Conservation (phyloP, 2,329 filamentous ascomycete genomes). For the Diaporthe citri region DNA sequence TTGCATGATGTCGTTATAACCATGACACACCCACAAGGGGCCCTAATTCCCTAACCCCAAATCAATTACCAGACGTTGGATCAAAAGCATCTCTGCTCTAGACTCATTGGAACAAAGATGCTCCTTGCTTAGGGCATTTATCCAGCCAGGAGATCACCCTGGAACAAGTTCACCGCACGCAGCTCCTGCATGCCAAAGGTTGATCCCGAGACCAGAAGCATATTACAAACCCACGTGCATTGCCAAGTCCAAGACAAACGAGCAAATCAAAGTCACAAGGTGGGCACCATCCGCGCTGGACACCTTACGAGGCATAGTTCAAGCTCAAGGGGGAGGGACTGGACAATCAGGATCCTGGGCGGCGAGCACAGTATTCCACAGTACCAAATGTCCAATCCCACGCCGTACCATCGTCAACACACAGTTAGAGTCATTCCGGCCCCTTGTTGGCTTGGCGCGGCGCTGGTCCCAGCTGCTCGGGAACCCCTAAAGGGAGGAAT, state of each 20-base stretch:
- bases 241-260: not conserved
- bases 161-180: not conserved
- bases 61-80: not conserved
- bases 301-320: constrained; percentile 22
- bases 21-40: not conserved
- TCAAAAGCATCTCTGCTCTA: not conserved
- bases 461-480: constrained; percentile 30
- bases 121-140: not conserved
- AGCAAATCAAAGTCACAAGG: not conserved
- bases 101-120: not conserved
- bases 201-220: not conserved
- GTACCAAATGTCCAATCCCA: not conserved
- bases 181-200: not conserved
- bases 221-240: constrained; percentile 20
- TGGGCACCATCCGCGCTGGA: constrained; percentile 15
- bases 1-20: not conserved
- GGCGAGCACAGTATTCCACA: constrained; percentile 7
- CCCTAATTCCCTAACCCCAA: not conserved
- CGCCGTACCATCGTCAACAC: not conserved
- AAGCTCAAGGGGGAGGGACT: not conserved
- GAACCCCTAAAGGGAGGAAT: constrained; percentile 34
- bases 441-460: not conserved
- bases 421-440: not conserved
- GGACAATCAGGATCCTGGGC: not conserved
- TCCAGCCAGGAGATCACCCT: not conserved